Evolutionary conservation across 129 eudicot genomes (phyloP), one percentile per base, ranked within the genome.

Genomic region (Daucus carota): DNA sequence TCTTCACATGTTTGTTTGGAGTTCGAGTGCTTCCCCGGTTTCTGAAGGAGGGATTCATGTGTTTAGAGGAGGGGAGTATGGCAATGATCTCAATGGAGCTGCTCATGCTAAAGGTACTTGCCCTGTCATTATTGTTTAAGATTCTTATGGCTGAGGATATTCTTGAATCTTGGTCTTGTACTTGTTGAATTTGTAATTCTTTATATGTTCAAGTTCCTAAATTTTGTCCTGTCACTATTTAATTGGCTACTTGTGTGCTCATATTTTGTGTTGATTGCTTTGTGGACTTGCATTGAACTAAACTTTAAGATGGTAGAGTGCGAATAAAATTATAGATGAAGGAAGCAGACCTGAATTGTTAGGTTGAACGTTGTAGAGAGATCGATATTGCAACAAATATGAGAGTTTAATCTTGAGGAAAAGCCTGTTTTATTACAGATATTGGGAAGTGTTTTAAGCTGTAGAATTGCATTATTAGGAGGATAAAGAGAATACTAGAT

Each of bases 1-100:
- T 85, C 88, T 91, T 43, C 97, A 91, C 50, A 91, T 91, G 97
- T 91, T 91, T 88, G 97, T 91, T 4, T 91, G 97, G 97, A 91
- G 94, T 43, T 91, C 97, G 1, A 91, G 94, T 62, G 94, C 97
- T 65, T 91, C 97, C 1, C 97, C 97, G 8, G 97, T 91, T 54
- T 91, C 97, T 34, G 97, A 91, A 76, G 88, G 92, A 18, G 97
- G 97, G 79, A 86, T 91, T 78, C 93, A 91, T 84, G 97, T 91
- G 18, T 91, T 88, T 74, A 88, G 88, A 69, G 92, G 90, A 38
- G 92, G 88, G 13, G 92, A 88, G 75, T 86, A 84, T 83, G 97
- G 86, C 6, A 84, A 78, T 82, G 93, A 88, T 26, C 81, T 84
- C 76, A 81, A 81, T 73, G 85, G 81, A 47, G 90, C 83, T 17